Percentiles rank a stretch among this genome's conserved stretches.
phyloP scores from a whole-genome alignment of 768 basidiomycete genomes.

The Boletus sensibilis region DNA sequence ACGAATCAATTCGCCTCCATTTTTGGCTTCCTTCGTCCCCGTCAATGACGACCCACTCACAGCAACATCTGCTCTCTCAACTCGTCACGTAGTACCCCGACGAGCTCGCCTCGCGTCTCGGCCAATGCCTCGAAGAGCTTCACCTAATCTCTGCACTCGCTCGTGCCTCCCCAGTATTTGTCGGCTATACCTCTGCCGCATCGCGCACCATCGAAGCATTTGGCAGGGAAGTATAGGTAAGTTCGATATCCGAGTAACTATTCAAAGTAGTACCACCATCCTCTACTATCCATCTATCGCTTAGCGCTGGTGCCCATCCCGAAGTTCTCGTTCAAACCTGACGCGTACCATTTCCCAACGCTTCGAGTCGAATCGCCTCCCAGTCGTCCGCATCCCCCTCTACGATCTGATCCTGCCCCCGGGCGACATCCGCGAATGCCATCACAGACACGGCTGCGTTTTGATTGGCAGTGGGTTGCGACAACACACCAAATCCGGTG shows the following conservation, averaged over 20 bases:
- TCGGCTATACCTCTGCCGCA: constrained; percentile 20
- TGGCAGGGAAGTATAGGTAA: constrained; percentile 19
- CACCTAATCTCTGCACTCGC: constrained; percentile 32
- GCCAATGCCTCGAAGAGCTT: constrained; percentile 35
- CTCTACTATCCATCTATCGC: too few relatives aligned
- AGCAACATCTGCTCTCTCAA: too few relatives aligned
- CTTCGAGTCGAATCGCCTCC: neutral
- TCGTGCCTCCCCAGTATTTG: constrained; percentile 27
- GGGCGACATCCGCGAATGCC: neutral
- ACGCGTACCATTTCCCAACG: neutral
- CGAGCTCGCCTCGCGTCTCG: constrained; percentile 32
- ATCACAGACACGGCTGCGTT: neutral
- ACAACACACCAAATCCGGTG: too few relatives aligned
- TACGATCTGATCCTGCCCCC: neutral
- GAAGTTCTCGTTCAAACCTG: neutral
- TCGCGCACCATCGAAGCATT: constrained; percentile 28
- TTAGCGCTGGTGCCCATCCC: too few relatives aligned
- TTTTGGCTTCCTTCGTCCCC: too few relatives aligned
- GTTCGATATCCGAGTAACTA: neutral
- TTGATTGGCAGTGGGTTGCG: too few relatives aligned
- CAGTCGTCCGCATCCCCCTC: neutral
- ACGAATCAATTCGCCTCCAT: too few relatives aligned
- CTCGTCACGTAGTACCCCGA: constrained; percentile 17
- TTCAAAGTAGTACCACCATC: neutral
- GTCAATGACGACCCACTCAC: too few relatives aligned